Conservation (phyloP, 345 rosid species). For the Arabis alpina region DNA sequence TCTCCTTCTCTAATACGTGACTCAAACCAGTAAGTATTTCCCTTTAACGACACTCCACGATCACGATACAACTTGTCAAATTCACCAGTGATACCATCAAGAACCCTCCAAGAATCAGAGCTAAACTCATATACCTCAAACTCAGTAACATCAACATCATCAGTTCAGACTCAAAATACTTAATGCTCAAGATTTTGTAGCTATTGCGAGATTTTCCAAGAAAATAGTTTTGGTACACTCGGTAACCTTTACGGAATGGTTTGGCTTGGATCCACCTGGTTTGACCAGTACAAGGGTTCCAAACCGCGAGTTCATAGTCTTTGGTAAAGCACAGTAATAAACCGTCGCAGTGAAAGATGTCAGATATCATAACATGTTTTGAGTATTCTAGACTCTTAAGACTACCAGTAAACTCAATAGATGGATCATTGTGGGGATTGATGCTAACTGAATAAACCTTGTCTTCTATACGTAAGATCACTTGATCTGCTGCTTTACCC, state of each 20-base stretch:
- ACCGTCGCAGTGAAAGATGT: background rate
- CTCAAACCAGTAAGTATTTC: too few species aligned
- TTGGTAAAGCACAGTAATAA: background rate
- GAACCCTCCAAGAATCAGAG: background rate
- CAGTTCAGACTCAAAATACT: too few species aligned
- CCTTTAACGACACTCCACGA: too few species aligned
- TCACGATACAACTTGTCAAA: too few species aligned
- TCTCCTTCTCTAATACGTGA: too few species aligned
- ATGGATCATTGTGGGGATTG: background rate
- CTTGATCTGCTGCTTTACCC: background rate
- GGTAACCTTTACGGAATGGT: background rate
- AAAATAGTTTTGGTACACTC: background rate
- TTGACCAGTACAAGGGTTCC: slow-evolving; percentile 1
- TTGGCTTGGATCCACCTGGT: background rate
- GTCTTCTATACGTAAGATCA: background rate
- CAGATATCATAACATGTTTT: background rate
- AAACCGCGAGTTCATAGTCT: background rate
- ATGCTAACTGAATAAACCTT: too few species aligned
- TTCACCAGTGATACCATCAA: too few species aligned
- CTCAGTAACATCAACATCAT: too few species aligned
- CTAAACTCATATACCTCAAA: slow-evolving; percentile 8
- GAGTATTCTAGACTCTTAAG: background rate
- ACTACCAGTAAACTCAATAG: background rate
- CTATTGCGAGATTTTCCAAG: background rate
- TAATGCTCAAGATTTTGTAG: background rate